Percentiles rank a stretch among this genome's conserved stretches.
phyloP scores from a whole-genome alignment of 306 rosid species.

The Vicia sativa region DNA sequence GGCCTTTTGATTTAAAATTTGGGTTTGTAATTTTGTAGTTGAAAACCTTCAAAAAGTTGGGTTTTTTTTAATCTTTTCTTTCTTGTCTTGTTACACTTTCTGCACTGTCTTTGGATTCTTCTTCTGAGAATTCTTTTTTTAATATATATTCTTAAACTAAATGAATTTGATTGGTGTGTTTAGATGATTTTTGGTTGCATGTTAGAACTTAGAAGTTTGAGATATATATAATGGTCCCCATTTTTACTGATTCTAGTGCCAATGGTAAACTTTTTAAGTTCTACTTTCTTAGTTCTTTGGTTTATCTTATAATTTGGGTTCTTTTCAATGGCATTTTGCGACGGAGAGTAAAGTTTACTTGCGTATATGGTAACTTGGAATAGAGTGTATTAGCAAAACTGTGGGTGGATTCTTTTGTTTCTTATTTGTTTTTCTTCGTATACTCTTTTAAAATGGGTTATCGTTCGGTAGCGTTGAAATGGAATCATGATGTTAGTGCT shows the following conservation, averaged over 20 bases:
- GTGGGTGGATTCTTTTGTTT: background rate
- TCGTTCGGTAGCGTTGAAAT: constrained; percentile 21
- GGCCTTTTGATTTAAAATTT: constrained; percentile 41
- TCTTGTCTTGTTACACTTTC: constrained; percentile 54
- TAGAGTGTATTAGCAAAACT: background rate
- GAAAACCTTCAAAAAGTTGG: constrained; percentile 49
- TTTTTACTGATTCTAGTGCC: constrained; percentile 17
- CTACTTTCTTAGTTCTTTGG: constrained; percentile 5
- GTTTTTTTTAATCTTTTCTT: constrained; percentile 37
- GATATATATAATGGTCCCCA: constrained; percentile 36
- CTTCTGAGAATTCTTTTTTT: constrained; percentile 40
- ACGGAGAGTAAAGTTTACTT: constrained; percentile 31
- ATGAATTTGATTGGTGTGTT: constrained; percentile 19
- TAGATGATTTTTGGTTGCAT: background rate
- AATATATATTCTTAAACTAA: constrained; percentile 35
- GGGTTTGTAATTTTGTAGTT: constrained; percentile 48
- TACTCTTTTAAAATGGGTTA: constrained; percentile 1
- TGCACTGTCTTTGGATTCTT: constrained; percentile 56
- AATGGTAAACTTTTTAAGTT: constrained; percentile 30
- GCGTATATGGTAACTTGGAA: background rate
- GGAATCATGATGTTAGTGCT: constrained; percentile 30
- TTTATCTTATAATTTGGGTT: constrained; percentile 15
- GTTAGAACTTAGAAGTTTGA: constrained; percentile 32
- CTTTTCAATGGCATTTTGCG: constrained; percentile 3
- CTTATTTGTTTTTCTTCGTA: background rate